phyloP scores from a whole-genome alignment of 164 flowering plant genomes.

The Umbellularia californica region DNA sequence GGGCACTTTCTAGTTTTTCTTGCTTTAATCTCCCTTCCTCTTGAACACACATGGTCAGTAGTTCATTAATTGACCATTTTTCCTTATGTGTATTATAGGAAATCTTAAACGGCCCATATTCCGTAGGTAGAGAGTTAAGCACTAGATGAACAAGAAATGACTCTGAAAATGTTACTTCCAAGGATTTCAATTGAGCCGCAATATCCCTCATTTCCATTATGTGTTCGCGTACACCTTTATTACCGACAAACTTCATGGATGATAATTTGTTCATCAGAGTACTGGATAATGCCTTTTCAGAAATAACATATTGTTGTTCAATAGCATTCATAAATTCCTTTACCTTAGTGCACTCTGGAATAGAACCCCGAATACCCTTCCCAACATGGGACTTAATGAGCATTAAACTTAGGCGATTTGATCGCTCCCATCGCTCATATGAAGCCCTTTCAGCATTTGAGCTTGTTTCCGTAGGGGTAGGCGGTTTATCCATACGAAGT shows the following conservation, averaged over 20 bases:
- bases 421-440: constrained; percentile 5
- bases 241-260: not conserved
- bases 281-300: not conserved
- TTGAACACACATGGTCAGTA: not conserved
- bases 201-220: not conserved
- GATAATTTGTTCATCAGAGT: not conserved
- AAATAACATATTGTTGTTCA: not conserved
- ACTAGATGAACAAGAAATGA: too few species aligned
- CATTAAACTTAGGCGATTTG: not conserved
- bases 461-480: not conserved
- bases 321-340: not conserved
- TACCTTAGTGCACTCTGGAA: not conserved
- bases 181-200: not conserved
- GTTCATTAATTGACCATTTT: not conserved
- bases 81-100: not conserved
- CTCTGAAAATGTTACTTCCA: too few species aligned
- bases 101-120: constrained; percentile 4
- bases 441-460: not conserved
- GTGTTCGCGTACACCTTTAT: not conserved
- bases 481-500: constrained; percentile 1
- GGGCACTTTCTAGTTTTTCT: not conserved
- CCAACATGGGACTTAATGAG: not conserved
- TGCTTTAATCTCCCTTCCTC: constrained; percentile 1
- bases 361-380: not conserved
- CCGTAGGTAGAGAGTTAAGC: too few species aligned